Conservation (phyloP, 495 filamentous ascomycete genomes). For the Bacidia gigantensis region DNA sequence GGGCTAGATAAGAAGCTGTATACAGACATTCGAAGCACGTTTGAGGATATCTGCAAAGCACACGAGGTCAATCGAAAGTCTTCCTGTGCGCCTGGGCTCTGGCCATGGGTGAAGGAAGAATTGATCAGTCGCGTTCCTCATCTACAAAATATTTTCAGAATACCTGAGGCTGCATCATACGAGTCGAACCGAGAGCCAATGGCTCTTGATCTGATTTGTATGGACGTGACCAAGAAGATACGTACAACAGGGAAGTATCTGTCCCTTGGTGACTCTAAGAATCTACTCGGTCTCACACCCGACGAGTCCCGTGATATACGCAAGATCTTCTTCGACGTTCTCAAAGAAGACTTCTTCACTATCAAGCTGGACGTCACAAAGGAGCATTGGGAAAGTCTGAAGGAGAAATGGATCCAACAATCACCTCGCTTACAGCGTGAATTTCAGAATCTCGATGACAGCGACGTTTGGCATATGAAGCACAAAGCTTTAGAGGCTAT, state of each 20-base stretch:
- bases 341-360: slow-evolving; percentile 58
- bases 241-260: slow-evolving; percentile 47
- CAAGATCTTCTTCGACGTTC: slow-evolving; percentile 49
- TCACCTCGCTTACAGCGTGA: slow-evolving; percentile 43
- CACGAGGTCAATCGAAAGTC: slow-evolving; percentile 61
- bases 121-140: slow-evolving; percentile 51
- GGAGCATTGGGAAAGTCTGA: slow-evolving; percentile 59
- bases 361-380: slow-evolving; percentile 57
- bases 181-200: slow-evolving; percentile 41
- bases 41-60: slow-evolving; percentile 53
- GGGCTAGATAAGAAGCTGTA: slow-evolving; percentile 50
- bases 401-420: slow-evolving; percentile 49
- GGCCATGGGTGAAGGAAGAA: slow-evolving; percentile 57
- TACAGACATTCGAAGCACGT: slow-evolving; percentile 47
- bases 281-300: slow-evolving; percentile 57
- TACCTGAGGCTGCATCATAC: slow-evolving; percentile 29
- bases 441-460: slow-evolving; percentile 32
- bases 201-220: slow-evolving; percentile 64
- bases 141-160: slow-evolving; percentile 51
- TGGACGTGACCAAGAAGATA: slow-evolving; percentile 72
- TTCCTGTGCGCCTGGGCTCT: slow-evolving; percentile 52
- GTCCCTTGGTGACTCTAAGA: slow-evolving; percentile 61
- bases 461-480: slow-evolving; percentile 42
- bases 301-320: slow-evolving; percentile 52
- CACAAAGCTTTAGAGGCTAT: slow-evolving; percentile 55